phyloP scores from a whole-genome alignment of 2,329 filamentous ascomycete species.

The Phaeosphaeria sp. region DNA sequence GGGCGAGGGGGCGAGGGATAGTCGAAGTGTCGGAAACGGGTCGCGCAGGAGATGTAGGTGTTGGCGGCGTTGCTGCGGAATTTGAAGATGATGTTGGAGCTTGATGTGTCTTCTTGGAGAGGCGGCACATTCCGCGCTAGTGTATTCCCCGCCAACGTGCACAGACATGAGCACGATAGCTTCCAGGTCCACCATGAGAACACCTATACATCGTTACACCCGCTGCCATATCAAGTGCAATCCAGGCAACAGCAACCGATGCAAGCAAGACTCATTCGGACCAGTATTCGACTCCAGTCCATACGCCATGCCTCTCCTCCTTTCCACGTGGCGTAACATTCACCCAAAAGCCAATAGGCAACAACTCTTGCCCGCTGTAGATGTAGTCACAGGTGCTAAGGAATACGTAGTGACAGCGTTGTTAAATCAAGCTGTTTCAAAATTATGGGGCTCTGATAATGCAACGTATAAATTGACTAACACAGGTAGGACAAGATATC shows the following conservation, averaged over 20 bases:
- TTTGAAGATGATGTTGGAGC: slow-evolving; percentile 33
- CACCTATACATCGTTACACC: slow-evolving; percentile 6
- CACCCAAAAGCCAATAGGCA: background rate
- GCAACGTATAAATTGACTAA: background rate
- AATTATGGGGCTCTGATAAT: background rate
- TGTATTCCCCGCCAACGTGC: slow-evolving; percentile 25
- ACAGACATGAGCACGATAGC: slow-evolving; percentile 9
- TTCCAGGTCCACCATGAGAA: background rate
- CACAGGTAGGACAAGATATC: background rate
- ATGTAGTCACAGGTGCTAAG: background rate
- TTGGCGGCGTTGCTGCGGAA: slow-evolving; percentile 22
- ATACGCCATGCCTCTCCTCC: background rate
- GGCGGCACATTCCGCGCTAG: slow-evolving; percentile 38
- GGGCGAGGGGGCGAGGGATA: slow-evolving; percentile 15
- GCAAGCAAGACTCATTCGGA: background rate
- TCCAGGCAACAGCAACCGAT: slow-evolving; percentile 16
- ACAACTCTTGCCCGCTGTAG: background rate
- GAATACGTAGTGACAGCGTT: background rate
- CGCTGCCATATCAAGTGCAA: background rate
- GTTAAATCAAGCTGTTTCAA: background rate
- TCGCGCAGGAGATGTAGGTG: slow-evolving; percentile 14
- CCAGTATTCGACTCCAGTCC: background rate
- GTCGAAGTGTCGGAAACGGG: slow-evolving; percentile 12
- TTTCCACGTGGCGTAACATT: background rate
- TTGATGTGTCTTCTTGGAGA: slow-evolving; percentile 47